phyloP scores from a whole-genome alignment of 441 rosid species.

The Dalechampia spathulata region DNA sequence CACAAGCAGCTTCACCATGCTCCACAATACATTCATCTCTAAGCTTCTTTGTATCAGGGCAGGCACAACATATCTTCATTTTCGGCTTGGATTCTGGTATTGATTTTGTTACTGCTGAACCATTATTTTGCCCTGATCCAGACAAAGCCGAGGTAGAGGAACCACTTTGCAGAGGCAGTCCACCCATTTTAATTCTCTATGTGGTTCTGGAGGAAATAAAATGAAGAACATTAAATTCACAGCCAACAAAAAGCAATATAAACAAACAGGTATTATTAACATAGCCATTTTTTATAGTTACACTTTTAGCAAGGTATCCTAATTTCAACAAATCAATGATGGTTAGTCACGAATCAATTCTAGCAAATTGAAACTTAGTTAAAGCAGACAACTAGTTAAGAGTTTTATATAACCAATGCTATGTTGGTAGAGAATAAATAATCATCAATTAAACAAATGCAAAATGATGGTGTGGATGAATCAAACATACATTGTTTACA shows the following conservation, averaged over 20 bases:
- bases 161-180: constrained; percentile 35
- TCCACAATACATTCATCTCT: constrained; percentile 91
- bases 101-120: constrained; percentile 17
- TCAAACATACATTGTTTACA: no score
- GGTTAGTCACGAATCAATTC: not conserved
- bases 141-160: constrained; percentile 34
- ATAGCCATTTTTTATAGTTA: not conserved
- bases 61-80: constrained; percentile 93
- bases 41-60: constrained; percentile 84
- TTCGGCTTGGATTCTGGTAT: constrained; percentile 59
- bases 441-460: no score
- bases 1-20: constrained; percentile 81
- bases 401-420: no score
- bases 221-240: not conserved
- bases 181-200: constrained; percentile 35
- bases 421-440: no score
- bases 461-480: no score
- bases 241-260: not conserved
- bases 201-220: not conserved
- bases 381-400: no score
- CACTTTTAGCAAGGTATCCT: not conserved
- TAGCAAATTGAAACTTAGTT: not conserved
- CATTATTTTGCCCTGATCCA: constrained; percentile 36
- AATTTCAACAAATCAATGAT: not conserved
- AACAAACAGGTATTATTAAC: not conserved